Evolutionary conservation across 441 rosid species (phyloP).

Genomic region (Omphalea diandra): DNA sequence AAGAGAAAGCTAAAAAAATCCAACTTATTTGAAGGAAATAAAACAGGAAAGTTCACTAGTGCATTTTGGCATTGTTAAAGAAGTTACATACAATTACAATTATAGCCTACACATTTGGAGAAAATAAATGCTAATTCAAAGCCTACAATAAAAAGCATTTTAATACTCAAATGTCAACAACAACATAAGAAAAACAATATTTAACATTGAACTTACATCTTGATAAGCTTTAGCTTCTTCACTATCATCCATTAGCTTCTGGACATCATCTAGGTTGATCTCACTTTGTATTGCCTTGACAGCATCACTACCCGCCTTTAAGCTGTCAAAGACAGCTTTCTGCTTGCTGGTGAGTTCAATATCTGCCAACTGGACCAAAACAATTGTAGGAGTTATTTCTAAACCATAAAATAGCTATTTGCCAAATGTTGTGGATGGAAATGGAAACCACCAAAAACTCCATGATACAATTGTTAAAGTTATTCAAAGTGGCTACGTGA

Average conservation of each 20-base stretch:
- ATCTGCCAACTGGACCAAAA: conserved; percentile 71
- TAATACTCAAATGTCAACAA: neutral
- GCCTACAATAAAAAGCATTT: neutral
- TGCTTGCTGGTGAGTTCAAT: conserved; percentile 93
- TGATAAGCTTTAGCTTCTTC: conserved; percentile 93
- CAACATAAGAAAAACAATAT: neutral
- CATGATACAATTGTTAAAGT: neutral
- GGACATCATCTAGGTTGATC: conserved; percentile 83
- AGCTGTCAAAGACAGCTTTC: conserved; percentile 87
- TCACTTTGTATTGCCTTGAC: conserved; percentile 89
- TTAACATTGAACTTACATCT: conserved; percentile 64
- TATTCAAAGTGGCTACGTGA: neutral
- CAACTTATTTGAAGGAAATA: neutral
- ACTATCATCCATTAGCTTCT: conserved; percentile 89
- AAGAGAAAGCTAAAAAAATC: no score
- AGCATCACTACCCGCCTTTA: conserved; percentile 73
- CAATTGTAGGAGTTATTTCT: no score
- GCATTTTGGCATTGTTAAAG: neutral
- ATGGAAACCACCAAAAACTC: neutral
- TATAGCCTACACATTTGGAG: neutral
- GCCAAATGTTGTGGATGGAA: neutral
- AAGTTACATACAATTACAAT: neutral
- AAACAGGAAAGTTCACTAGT: neutral
- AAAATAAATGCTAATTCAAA: neutral
- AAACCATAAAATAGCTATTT: neutral